Base-by-base conservation (phyloP, 805 yeast species). In the Myxozyma nipponensis region DNA sequence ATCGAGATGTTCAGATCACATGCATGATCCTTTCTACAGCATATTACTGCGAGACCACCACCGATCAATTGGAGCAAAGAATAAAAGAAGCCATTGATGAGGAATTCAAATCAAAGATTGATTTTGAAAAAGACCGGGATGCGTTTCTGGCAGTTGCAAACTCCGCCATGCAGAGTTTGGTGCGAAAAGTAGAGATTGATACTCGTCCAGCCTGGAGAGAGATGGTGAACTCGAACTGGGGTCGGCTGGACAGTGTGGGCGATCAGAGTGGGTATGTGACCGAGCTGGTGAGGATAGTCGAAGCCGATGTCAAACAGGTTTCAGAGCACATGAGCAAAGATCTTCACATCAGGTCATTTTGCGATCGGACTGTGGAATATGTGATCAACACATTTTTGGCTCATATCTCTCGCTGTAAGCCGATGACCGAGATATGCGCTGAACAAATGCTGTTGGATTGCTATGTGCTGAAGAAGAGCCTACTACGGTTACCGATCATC, bases 21-120 rank as follows among this genome's bases (percentile, higher is more conserved):
- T 82, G 93, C 25, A 70, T 87, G 63, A 77, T 89, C 7, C 69
- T 91, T 32, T 87, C 88, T 59, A 91, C 98, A 0, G 88, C 95
- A 0, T 96, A 91, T 64, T 93, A 90, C 65, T 83, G 95, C 52
- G 78, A 86, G 17, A 73, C 79, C 9, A 93, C 96, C 2, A 78
- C 83, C 1, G 76, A 75, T 10, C 97, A 93, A 63, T 69, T 93
- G 40, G 88, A 82, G 59, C 85, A 83, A 23, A 79, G 79, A 59
- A 67, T 80, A 15, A 71, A 71, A 41, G 60, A 75, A 66, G 68
- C 77, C 30, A 44, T 49, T 28, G 64, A 69, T 67, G 60, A 72
- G 65, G 57, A 71, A 10, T 70, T 67, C 19, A 72, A 70, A 50
- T 62, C 81, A n/a, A 65, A 70, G 15, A 63, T 70, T 15, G 64